Conservation (phyloP, 495 filamentous ascomycete species). For the Glonium stellatum region DNA sequence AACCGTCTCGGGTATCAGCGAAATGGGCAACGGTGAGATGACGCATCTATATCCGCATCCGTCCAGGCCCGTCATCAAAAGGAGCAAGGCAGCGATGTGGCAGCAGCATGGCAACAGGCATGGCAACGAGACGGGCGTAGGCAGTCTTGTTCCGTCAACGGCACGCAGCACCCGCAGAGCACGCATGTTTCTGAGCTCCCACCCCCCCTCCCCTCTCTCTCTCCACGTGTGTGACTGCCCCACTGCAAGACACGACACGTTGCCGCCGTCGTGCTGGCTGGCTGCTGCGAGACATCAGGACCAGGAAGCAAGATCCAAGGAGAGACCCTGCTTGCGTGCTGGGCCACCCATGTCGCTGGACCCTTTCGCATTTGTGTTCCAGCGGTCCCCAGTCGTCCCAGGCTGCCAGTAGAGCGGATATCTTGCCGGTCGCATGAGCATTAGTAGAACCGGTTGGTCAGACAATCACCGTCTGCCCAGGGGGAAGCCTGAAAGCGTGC, state of each 20-base stretch:
- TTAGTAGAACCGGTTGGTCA: neutral
- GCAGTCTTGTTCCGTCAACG: neutral
- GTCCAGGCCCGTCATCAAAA: neutral
- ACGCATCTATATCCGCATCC: neutral
- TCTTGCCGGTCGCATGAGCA: neutral
- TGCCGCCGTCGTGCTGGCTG: constrained; percentile 1
- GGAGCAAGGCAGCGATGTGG: no score
- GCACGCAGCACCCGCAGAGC: neutral
- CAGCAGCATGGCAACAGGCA: no score
- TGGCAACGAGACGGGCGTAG: no score
- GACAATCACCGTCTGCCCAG: neutral
- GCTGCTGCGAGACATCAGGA: constrained; percentile 22
- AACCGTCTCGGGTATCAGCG: neutral
- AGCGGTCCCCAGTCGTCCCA: neutral
- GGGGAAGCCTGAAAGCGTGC: no score
- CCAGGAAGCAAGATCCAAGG: neutral
- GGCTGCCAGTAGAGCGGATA: neutral
- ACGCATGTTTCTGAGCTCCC: constrained; percentile 6
- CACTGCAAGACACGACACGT: constrained; percentile 11
- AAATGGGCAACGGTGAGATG: neutral
- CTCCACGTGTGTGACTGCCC: constrained; percentile 24
- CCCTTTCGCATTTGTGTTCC: neutral
- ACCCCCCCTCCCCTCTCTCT: no score
- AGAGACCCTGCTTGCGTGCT: neutral
- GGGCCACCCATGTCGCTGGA: neutral